phyloP scores from a whole-genome alignment of 1,139 yeast genomes.

The Wickerhamomyces sp. region DNA sequence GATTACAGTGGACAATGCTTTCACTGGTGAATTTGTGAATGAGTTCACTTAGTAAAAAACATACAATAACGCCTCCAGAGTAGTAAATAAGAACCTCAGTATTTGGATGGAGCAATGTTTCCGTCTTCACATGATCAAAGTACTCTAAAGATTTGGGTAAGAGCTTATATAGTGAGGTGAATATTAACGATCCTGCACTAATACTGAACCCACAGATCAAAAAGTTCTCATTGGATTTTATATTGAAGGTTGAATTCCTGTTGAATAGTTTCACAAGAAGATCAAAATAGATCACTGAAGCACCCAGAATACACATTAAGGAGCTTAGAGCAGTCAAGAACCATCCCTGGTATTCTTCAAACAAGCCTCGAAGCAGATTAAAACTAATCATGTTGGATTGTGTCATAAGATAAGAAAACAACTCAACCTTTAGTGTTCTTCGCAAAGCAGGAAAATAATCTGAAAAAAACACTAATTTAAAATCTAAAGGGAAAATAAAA shows the following conservation, averaged over 20 bases:
- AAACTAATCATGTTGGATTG: neutral
- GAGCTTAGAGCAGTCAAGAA: slow-evolving; percentile 51
- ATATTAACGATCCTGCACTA: slow-evolving; percentile 72
- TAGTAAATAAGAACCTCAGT: slow-evolving; percentile 40
- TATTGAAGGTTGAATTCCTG: slow-evolving; percentile 42
- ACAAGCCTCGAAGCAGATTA: slow-evolving; percentile 2
- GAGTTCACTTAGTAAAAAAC: slow-evolving; percentile 54
- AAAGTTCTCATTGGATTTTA: slow-evolving; percentile 57
- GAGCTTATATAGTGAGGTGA: slow-evolving; percentile 71
- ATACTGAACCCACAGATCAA: slow-evolving; percentile 63
- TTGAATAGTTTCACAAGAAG: slow-evolving; percentile 41
- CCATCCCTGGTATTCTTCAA: slow-evolving; percentile 46
- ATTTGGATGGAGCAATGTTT: slow-evolving; percentile 17
- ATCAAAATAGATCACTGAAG: slow-evolving; percentile 51
- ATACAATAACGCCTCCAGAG: slow-evolving; percentile 55
- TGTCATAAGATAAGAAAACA: neutral
- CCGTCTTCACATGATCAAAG: slow-evolving; percentile 30
- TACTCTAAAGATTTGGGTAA: slow-evolving; percentile 58
- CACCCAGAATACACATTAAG: slow-evolving; percentile 54
- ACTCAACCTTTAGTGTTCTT: too few species aligned
- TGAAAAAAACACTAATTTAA: too few species aligned
- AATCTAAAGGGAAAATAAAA: too few species aligned
- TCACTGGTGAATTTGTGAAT: slow-evolving; percentile 76
- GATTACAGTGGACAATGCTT: slow-evolving; percentile 83
- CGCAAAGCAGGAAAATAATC: too few species aligned